phyloP scores from a whole-genome alignment of 2,329 filamentous ascomycete genomes.

The Macroventuria anomochaeta region DNA sequence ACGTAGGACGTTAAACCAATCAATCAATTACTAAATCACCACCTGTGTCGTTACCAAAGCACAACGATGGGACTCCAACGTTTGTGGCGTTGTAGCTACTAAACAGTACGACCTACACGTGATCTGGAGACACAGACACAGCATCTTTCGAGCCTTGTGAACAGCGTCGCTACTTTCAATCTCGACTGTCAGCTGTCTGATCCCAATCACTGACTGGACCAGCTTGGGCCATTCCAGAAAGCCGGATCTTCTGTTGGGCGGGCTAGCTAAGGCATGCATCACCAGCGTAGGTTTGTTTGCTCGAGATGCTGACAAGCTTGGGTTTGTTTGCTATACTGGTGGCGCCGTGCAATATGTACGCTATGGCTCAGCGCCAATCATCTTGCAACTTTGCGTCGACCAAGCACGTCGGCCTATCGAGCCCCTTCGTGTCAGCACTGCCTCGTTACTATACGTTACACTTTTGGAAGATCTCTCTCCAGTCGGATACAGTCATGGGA shows the following conservation, averaged over 20 bases:
- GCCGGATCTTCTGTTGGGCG: neutral
- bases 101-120: neutral
- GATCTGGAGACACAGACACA: neutral
- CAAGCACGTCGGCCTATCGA: neutral
- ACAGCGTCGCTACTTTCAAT: neutral
- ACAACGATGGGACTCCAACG: neutral
- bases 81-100: neutral
- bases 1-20: too few relatives aligned
- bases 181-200: neutral
- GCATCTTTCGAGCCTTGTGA: neutral
- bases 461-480: neutral
- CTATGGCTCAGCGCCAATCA: neutral
- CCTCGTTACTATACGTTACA: neutral
- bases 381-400: neutral
- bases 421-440: neutral
- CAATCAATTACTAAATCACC: too few relatives aligned
- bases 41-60: neutral
- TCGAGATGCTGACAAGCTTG: neutral
- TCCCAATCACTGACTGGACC: neutral
- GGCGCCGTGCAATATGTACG: neutral
- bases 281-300: slow-evolving; percentile 1
- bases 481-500: neutral
- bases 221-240: neutral
- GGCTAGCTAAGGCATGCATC: neutral
- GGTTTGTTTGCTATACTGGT: slow-evolving; percentile 5